Base-by-base conservation (phyloP, 169 alveolate species). In the Babesia caballi region DNA sequence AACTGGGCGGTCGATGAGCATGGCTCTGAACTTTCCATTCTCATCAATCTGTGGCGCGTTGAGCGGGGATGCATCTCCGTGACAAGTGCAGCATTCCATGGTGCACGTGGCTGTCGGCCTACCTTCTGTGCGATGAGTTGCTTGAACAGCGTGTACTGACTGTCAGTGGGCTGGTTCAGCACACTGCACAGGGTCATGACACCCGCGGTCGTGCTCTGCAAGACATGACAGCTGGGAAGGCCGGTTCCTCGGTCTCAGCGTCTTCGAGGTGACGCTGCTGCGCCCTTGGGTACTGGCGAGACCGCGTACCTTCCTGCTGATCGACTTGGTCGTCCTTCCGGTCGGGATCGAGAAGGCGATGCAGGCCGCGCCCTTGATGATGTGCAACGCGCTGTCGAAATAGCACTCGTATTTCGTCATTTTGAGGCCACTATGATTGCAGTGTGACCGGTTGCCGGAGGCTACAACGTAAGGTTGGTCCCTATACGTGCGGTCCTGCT, bases 301-400 rank as follows among this genome's bases (percentile, higher is more conserved):
- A n/a, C 15, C 12, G 11, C 73, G 9, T 77, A 77, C 85, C 83
- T 74, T 67, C 36, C 78, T 71, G 32, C 73, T 76, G 25, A 90
- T 65, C 23, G 90, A 76, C 47, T 84, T 85, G 21, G 94, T 90
- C 12, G 93, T 80, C 61, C 93, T 54, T 25, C 90, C 88, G 9
- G 93, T 86, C 15, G 94, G 94, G 7, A 90, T 80, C 42, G 85
- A 83, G 38, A 90, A 84, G 73, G 90, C 90, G 44, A 69, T 52
- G 46, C 93, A 87, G 50, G 87, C 85, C 21, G 94, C 94, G 40
- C 94, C 94, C 56, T 90, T 90, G 46, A 90, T 84, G 56, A 90
- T 86, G 83, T 90, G 91, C 44, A 90, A 51, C 41, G 94, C 91
- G 47, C 91, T 74, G 63, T 90, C 93, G 40, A 90, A 65, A 63